Base-by-base conservation (phyloP, 2,329 filamentous ascomycete genomes). In the Aureobasidium pullulans region DNA sequence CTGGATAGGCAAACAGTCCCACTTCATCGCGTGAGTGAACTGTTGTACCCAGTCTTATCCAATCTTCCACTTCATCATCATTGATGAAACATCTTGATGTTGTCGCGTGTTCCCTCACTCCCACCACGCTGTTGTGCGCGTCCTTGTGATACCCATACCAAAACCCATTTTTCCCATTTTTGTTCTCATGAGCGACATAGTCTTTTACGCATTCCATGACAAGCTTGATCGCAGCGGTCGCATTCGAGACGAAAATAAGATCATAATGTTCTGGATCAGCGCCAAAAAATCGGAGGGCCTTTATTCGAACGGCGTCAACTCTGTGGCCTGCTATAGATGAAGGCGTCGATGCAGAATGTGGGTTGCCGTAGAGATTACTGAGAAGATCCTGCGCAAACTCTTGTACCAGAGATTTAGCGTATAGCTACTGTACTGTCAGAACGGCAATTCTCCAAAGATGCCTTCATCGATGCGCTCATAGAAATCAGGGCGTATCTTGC, bases 301-400 rank as follows among this genome's bases (percentile, higher is more conserved):
- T 77, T 60, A 76, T 72, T 13, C 84, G 76, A 7, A 84, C 75
- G 28, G 77, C 74, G 62, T 86, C 81, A 36, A 87, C 79, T 58
- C 80, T 74, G 31, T 81, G 76, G 4, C 83, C 83, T 1, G 82
- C 80, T 19, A 81, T 71, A 59, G 79, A 80, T 13, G 83, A 84
- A 0, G 84, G 83, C 15, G 77, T 74, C 39, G 83, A 84, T 63
- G 82, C 78, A 1, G 85, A 88, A 68, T 88, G 86, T 2, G 85
- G 85, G 64, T 88, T 88, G 10, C 84, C 84, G 65, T 85, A 85
- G n/a, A 88, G 75, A 62, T 79, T 81, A 36, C 73, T 67, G 42
- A 79, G 73, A 70, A 87, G 78, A 64, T 83, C 79, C 2, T 72
- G 23, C 1, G 23, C 23, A 23, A 23, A 23, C 23, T 23, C 23